Percentiles rank a stretch among this genome's conserved stretches.
Evolutionary conservation across 1,284 basidiomycete species (phyloP).

Genomic region (Rhizoctonia solani): DNA sequence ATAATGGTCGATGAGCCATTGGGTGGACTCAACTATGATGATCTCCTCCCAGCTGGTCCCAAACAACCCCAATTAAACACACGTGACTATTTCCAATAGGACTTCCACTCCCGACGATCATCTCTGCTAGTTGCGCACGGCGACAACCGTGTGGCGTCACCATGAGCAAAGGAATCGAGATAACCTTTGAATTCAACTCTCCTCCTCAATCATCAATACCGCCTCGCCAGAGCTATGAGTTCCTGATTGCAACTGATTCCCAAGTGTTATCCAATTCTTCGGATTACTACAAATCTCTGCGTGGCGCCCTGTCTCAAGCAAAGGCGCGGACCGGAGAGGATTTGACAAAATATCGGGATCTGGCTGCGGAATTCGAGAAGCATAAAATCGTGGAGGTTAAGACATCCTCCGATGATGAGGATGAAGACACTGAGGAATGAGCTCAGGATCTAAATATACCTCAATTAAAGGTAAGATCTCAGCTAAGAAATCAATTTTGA

Average conservation of each 20-base stretch:
- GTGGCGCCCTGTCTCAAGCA: conserved; percentile 7
- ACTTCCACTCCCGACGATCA: no score
- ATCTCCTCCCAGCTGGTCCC: no score
- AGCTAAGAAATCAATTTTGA: no score
- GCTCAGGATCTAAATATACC: no score
- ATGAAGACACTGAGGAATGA: no score
- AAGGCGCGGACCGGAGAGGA: conserved; percentile 10
- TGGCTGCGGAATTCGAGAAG: conserved; percentile 13
- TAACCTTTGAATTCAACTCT: conserved; percentile 5
- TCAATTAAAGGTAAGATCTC: no score
- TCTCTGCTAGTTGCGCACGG: no score
- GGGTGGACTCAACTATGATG: no score
- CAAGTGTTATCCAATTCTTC: neutral
- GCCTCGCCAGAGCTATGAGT: conserved; percentile 16
- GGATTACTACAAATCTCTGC: conserved; percentile 20
- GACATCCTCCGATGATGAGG: conserved; percentile 18
- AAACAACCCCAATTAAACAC: no score
- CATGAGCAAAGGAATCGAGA: conserved; percentile 9
- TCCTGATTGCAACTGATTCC: conserved; percentile 1
- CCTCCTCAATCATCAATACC: conserved; percentile 3
- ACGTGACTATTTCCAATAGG: no score
- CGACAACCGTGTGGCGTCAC: neutral
- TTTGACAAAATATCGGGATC: conserved; percentile 20
- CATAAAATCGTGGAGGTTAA: neutral
- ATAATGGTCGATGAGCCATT: no score